These are phyloP conservation scores for Calonectria fujianensis DNA, from an alignment of 2,329 filamentous ascomycete species.

Conservation along the genomic window DNA sequence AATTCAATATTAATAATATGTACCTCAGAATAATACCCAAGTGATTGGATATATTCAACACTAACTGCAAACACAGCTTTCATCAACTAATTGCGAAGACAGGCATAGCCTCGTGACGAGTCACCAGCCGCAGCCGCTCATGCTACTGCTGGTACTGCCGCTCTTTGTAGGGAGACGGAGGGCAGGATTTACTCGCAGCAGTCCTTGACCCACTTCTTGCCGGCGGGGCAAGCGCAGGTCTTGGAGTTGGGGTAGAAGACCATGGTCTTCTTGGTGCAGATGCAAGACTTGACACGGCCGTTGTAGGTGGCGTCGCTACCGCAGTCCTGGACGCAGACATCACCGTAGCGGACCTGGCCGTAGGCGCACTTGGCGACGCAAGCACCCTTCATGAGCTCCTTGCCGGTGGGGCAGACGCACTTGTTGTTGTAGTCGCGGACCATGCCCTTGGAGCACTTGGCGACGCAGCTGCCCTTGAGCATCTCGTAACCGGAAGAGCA, in stretches of 20 bases:
- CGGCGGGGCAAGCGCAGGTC: not conserved
- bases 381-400: too few species aligned
- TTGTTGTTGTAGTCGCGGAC: too few species aligned
- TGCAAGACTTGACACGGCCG: not conserved
- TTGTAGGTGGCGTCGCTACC: not conserved
- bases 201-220: not conserved
- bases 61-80: not conserved
- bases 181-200: not conserved
- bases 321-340: not conserved
- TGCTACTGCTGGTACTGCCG: not conserved
- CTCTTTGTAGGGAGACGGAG: not conserved
- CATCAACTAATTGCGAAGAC: not conserved
- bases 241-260: not conserved
- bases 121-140: not conserved
- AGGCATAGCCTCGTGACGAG: not conserved
- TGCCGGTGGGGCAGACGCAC: too few species aligned
- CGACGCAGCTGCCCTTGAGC: too few species aligned
- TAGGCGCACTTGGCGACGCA: not conserved
- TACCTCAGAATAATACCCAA: conserved; percentile 1
- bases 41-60: not conserved
- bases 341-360: too few species aligned
- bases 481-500: too few species aligned
- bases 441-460: too few species aligned
- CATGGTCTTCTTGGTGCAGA: not conserved
- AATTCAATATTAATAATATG: not conserved